Conservation (phyloP, 73 alveolate species). For the Tetrahymena borealis region DNA sequence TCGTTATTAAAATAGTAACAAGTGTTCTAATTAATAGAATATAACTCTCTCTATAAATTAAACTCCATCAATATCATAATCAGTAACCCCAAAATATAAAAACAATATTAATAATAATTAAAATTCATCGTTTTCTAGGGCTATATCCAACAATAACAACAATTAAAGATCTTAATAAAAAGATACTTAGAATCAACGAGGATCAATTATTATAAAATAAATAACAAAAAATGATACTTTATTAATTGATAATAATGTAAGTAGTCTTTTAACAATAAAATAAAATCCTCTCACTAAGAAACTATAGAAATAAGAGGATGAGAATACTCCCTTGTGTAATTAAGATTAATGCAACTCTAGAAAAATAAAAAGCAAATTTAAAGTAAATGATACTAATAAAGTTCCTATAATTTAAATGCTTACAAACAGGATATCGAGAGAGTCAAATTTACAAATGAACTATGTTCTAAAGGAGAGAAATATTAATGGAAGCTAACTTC, state of each 20-base stretch:
- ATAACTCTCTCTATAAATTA: neutral
- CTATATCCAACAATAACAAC: neutral
- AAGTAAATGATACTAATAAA: neutral
- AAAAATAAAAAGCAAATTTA: neutral
- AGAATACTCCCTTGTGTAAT: neutral
- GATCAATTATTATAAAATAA: neutral
- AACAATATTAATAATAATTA: neutral
- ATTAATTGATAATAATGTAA: neutral
- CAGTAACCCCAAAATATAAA: neutral
- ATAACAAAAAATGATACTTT: neutral
- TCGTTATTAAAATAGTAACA: neutral
- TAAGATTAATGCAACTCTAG: neutral
- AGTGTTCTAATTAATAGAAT: neutral
- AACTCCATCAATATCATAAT: neutral
- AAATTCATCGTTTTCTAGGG: neutral
- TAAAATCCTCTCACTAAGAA: neutral
- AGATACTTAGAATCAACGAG: neutral
- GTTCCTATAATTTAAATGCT: neutral
- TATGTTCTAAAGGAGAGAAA: neutral
- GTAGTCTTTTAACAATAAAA: neutral
- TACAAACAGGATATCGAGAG: neutral
- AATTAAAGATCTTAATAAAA: neutral
- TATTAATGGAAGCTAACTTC: neutral
- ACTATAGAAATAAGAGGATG: neutral
- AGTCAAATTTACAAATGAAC: neutral